phyloP scores from a whole-genome alignment of 805 yeast species.

The Candida nonsorbophila region DNA sequence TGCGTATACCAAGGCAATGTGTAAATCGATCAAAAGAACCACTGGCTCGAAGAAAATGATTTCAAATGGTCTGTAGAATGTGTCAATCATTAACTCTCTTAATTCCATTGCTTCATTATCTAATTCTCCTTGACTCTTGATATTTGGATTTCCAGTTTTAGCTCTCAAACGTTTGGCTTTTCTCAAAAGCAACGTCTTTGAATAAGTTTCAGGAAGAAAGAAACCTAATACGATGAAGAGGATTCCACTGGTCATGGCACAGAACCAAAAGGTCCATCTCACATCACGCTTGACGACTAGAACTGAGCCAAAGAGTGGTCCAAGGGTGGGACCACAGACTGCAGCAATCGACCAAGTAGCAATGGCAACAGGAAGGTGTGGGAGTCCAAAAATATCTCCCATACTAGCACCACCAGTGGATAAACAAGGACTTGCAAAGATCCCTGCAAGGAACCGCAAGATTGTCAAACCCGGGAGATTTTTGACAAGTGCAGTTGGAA shows the following conservation, averaged over 20 bases:
- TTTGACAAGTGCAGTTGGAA: slow-evolving; percentile 47
- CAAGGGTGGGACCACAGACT: slow-evolving; percentile 48
- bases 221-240: slow-evolving; percentile 19
- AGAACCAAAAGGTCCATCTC: slow-evolving; percentile 51
- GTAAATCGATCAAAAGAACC: slow-evolving; percentile 46
- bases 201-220: slow-evolving; percentile 47
- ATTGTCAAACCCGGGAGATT: slow-evolving; percentile 48
- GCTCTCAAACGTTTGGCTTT: slow-evolving; percentile 45
- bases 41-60: slow-evolving; percentile 51
- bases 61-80: slow-evolving; percentile 47
- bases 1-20: slow-evolving; percentile 50
- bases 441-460: slow-evolving; percentile 48
- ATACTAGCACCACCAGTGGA: slow-evolving; percentile 56
- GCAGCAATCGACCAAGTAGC: slow-evolving; percentile 50
- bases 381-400: slow-evolving; percentile 41
- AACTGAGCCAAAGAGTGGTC: slow-evolving; percentile 52
- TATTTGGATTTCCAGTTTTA: slow-evolving; percentile 44
- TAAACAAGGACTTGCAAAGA: slow-evolving; percentile 49
- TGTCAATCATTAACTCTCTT: slow-evolving; percentile 18
- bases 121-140: slow-evolving; percentile 35
- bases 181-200: slow-evolving; percentile 38
- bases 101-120: slow-evolving; percentile 17
- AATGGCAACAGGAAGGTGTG: slow-evolving; percentile 39
- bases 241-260: slow-evolving; percentile 22
- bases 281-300: slow-evolving; percentile 44